Percentiles rank a stretch among this genome's conserved stretches.
phyloP scores from a whole-genome alignment of 2,329 filamentous ascomycete genomes.

The Alternaria incomplexa region DNA sequence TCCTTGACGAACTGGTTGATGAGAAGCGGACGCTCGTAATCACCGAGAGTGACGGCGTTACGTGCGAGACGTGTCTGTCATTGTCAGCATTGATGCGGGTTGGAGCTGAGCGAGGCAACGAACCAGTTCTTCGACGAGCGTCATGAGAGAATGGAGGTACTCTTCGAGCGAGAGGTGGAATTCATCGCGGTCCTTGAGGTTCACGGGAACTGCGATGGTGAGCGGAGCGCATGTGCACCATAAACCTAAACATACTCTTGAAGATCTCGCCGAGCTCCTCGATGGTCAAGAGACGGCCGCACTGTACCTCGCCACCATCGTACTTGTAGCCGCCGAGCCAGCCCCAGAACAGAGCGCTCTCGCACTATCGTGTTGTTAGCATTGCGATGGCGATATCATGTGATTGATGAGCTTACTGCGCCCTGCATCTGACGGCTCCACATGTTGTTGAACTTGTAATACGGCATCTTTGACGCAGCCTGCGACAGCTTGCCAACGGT shows the following conservation, averaged over 20 bases:
- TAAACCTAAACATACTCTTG: slow-evolving; percentile 61
- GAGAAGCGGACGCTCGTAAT: slow-evolving; percentile 82
- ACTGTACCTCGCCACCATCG: slow-evolving; percentile 58
- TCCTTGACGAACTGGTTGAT: slow-evolving; percentile 96
- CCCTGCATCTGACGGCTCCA: slow-evolving; percentile 88
- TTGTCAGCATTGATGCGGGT: slow-evolving; percentile 4
- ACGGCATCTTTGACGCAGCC: slow-evolving; percentile 84
- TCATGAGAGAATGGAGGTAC: slow-evolving; percentile 87
- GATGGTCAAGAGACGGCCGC: slow-evolving; percentile 77
- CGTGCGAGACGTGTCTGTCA: slow-evolving; percentile 78
- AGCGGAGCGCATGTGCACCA: slow-evolving; percentile 10
- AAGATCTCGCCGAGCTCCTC: slow-evolving; percentile 84
- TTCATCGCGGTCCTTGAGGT: slow-evolving; percentile 84
- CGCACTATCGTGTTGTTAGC: slow-evolving; percentile 52
- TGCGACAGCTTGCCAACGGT: slow-evolving; percentile 73
- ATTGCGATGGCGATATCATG: neutral
- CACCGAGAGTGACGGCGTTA: slow-evolving; percentile 91
- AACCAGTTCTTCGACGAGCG: slow-evolving; percentile 85
- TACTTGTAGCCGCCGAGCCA: slow-evolving; percentile 79
- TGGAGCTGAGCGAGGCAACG: neutral
- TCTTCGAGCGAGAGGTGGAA: slow-evolving; percentile 98
- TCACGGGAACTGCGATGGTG: slow-evolving; percentile 73
- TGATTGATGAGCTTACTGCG: slow-evolving; percentile 58
- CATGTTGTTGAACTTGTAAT: slow-evolving; percentile 95
- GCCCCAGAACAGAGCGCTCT: slow-evolving; percentile 66